Base-by-base conservation (phyloP, 139 green algal genomes). In the Chlorella sp. region DNA sequence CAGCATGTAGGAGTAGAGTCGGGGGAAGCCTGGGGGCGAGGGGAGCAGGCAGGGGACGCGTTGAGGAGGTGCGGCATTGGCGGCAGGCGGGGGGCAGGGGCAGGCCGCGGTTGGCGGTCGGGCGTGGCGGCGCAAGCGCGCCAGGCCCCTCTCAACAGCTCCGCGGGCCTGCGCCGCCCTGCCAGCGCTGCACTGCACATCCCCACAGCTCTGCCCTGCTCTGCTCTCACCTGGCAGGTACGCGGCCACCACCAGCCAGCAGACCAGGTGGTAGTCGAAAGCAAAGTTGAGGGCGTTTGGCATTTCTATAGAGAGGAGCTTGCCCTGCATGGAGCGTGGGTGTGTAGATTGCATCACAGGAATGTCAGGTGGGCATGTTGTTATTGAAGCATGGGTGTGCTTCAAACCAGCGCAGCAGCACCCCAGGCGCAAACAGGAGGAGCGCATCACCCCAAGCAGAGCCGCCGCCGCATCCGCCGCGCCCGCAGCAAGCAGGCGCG, bases 1-100 rank as follows among this genome's bases (percentile, higher is more conserved):
- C 17, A 97, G 73, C 93, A 97, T 97, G 86, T 97, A 94, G 33
- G 79, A 40, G 81, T 95, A 97, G 29, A 97, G 80, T 76, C 90
- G 61, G 1, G 91, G 92, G 23, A 96, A 89, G 14, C 90, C 91
- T 88, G n/a, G n/a, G n/a, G n/a, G n/a, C n/a, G n/a, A n/a, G n/a
- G n/a, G n/a, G n/a, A n/a, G n/a, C n/a, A n/a, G n/a, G n/a, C n/a
- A n/a, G n/a, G n/a, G n/a, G n/a, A n/a, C n/a, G n/a, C n/a, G n/a
- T n/a, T n/a, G n/a, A n/a, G 85, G 71, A 73, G 25, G 51, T 35
- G 36, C 3, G 38, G 61, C 19, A 42, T 25, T 33, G 25, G 62
- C 36, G 27, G 61, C 7, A 29, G 6, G 15, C 21, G 21, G 3
- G 14, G 6, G 38, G 58, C 58, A 33, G 58, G 58, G 2, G 2